Evolutionary conservation across 805 yeast genomes (phyloP), one percentile per base, ranked within the genome.

Genomic region (Starmerella kuoi): DNA sequence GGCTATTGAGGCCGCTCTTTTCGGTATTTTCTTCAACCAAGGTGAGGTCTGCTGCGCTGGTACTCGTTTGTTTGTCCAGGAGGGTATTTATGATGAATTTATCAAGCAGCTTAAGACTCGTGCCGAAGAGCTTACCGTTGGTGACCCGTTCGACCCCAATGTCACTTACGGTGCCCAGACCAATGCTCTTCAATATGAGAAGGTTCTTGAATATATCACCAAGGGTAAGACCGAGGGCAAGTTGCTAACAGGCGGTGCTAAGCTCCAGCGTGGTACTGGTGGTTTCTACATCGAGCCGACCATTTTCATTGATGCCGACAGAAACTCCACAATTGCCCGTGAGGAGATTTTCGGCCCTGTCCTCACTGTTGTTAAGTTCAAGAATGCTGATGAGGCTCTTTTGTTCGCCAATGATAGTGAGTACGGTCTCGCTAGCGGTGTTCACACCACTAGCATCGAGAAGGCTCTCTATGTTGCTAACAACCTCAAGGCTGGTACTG

Each of bases 31-130:
- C 72, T 83, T 73, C 71, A 87, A 87, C 70, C 77, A 87, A 59
- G 97, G 97, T 65, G 95, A 87, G 68, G 91, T 86, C 44, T 87
- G 97, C 66, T 79, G 87, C 56, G 95, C 95, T 24, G 88, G 94
- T 54, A 85, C 95, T 37, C 77, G 97, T 67, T 66, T 86, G 51
- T 82, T 82, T 61, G 80, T 86, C 45, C 94, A 88, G 63, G 88
- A 80, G 52, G 73, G 74, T 30, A 69, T 84, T 50, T 82, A 87
- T 65, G 94, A 86, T 48, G 68, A 75, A 59, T 73, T 85, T 48
- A 59, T 84, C 45, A 67, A 65, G 28, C 73, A 66, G 51, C 75
- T 81, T 59, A 69, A 68, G 54, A 54, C 58, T 23, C 72, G 72
- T 43, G 71, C 76, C 37, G 72, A 73, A 52, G 52, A 53, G 31